phyloP scores from a whole-genome alignment of 345 rosid genomes.

The Hibiscus trionum region DNA sequence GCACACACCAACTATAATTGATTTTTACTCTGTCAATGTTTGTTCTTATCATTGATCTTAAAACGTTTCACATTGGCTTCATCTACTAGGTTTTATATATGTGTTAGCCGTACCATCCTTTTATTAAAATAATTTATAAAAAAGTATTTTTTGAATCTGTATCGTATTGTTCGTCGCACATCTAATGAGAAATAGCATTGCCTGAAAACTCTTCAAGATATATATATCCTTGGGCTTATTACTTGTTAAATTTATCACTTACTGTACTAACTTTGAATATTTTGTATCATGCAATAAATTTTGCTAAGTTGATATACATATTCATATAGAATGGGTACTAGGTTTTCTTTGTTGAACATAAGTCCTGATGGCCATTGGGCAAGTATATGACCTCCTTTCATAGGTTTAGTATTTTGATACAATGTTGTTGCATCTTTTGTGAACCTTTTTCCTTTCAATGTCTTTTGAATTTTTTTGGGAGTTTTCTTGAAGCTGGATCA shows the following conservation, averaged over 20 bases:
- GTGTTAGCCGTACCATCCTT: background rate
- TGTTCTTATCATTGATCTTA: slow-evolving; percentile 10
- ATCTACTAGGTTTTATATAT: background rate
- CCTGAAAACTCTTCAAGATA: background rate
- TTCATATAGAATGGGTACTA: background rate
- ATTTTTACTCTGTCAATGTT: slow-evolving; percentile 90
- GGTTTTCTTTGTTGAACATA: background rate
- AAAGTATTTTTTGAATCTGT: background rate
- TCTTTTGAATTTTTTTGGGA: background rate
- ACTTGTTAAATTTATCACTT: background rate
- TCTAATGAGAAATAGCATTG: background rate
- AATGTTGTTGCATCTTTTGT: background rate
- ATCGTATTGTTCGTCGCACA: background rate
- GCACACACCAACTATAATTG: slow-evolving; percentile 97
- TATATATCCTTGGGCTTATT: background rate
- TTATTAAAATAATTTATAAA: background rate
- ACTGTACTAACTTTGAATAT: background rate
- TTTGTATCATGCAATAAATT: background rate
- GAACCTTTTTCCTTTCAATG: background rate
- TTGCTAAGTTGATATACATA: background rate
- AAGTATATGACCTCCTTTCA: background rate
- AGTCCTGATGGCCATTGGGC: background rate
- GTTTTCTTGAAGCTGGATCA: background rate
- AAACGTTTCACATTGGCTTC: background rate
- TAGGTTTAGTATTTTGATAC: background rate